Evolutionary conservation across 1,139 yeast genomes (phyloP).

Genomic region (Suhomyces guaymorum): DNA sequence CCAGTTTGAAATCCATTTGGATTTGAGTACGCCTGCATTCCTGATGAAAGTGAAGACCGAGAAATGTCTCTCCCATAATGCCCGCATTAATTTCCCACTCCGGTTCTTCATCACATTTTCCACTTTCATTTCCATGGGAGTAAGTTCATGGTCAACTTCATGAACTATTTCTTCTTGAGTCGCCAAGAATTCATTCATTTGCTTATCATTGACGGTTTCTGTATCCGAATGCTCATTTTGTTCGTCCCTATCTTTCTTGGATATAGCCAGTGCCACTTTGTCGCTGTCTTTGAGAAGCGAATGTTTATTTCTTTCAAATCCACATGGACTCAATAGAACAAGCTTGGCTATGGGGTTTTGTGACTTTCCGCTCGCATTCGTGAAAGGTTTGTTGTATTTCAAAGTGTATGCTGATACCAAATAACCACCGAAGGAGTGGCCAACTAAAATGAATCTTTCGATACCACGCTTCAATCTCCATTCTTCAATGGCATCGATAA

Average conservation of each 20-base stretch:
- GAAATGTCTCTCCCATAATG: constrained; percentile 39
- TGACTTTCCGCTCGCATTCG: too few species aligned
- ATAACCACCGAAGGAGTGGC: constrained; percentile 94
- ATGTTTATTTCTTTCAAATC: constrained; percentile 40
- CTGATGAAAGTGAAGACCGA: constrained; percentile 44
- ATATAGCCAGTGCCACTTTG: constrained; percentile 17
- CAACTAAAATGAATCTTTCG: constrained; percentile 67
- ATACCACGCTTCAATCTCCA: constrained; percentile 70
- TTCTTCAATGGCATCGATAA: constrained; percentile 75
- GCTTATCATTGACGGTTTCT: too few species aligned
- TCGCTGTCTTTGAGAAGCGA: constrained; percentile 27
- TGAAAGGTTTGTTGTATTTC: constrained; percentile 55
- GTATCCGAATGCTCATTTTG: constrained; percentile 17
- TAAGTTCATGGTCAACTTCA: too few species aligned
- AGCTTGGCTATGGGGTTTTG: constrained; percentile 37
- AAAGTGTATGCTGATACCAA: constrained; percentile 75
- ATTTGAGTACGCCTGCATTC: constrained; percentile 37
- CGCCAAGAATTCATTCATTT: too few species aligned
- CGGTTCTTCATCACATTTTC: constrained; percentile 16
- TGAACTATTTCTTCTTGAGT: too few species aligned
- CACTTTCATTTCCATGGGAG: constrained; percentile 12
- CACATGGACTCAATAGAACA: constrained; percentile 48
- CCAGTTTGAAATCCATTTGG: constrained; percentile 43
- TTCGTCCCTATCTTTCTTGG: constrained; percentile 12
- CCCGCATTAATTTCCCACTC: constrained; percentile 25